Evolutionary conservation across 768 basidiomycete species (phyloP).

Genomic region (Suillus alpinus): DNA sequence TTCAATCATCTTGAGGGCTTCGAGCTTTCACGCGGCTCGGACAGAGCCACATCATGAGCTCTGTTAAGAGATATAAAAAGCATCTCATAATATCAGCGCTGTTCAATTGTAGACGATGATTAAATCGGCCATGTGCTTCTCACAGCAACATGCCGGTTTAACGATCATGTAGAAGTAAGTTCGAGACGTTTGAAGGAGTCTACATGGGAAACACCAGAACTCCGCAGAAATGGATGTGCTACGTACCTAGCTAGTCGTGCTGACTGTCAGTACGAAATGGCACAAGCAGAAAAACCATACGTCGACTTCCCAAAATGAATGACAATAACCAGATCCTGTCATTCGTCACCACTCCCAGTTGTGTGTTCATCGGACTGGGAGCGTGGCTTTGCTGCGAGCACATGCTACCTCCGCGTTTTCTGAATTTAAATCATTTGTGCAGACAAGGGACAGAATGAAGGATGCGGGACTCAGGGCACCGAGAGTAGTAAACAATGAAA

Average conservation of each 20-base stretch:
- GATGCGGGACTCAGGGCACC: slow-evolving; percentile 28
- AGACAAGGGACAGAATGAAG: slow-evolving; percentile 42
- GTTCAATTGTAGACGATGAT: background rate
- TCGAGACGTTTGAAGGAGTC: background rate
- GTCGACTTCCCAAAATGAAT: slow-evolving; percentile 42
- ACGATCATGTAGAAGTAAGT: background rate
- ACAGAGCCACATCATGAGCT: no score
- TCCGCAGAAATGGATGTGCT: background rate
- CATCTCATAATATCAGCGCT: background rate
- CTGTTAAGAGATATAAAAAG: no score
- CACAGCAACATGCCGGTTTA: background rate
- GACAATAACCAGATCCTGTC: background rate
- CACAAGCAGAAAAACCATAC: background rate
- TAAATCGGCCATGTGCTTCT: background rate
- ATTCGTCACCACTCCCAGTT: slow-evolving; percentile 41
- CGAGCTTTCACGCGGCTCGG: no score
- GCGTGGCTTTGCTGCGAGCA: slow-evolving; percentile 67
- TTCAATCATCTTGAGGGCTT: background rate
- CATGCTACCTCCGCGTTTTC: slow-evolving; percentile 71
- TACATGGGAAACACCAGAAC: background rate
- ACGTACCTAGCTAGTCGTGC: background rate
- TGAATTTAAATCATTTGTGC: slow-evolving; percentile 68
- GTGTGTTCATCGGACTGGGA: slow-evolving; percentile 60
- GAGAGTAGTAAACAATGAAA: slow-evolving; percentile 19
- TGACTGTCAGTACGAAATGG: background rate